phyloP scores from a whole-genome alignment of 192 early-diverging fungal species.

The Gaertneriomyces semiglobifer region DNA sequence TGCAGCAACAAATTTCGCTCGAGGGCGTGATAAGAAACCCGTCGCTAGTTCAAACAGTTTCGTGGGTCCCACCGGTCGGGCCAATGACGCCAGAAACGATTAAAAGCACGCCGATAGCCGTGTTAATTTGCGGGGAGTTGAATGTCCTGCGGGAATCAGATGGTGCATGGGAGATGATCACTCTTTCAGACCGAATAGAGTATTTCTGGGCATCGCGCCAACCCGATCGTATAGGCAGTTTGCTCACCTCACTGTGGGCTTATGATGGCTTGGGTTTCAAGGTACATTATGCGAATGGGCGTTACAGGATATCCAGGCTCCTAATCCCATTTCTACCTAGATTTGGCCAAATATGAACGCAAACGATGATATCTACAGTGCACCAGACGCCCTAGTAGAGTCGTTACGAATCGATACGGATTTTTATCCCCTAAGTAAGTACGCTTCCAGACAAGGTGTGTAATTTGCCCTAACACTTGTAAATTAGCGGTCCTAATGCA shows the following conservation, averaged over 20 bases:
- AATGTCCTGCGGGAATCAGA: conserved; percentile 56
- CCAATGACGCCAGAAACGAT: conserved; percentile 2
- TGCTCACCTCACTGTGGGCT: conserved; percentile 68
- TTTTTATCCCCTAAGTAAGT: conserved; percentile 75
- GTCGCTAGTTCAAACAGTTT: conserved; percentile 48
- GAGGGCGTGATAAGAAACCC: conserved; percentile 48
- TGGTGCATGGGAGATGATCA: conserved; percentile 51
- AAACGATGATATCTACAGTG: background rate
- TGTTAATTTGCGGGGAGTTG: conserved; percentile 66
- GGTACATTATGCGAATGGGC: conserved; percentile 32
- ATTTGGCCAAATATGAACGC: conserved; percentile 27
- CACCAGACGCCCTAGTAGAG: conserved; percentile 14
- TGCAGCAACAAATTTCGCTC: conserved; percentile 53
- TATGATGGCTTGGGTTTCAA: conserved; percentile 63
- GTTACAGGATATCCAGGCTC: background rate
- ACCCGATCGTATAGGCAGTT: conserved; percentile 46
- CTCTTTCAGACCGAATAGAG: conserved; percentile 62
- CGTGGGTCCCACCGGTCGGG: conserved; percentile 39
- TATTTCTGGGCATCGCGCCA: conserved; percentile 66
- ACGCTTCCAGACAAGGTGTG: background rate
- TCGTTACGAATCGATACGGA: conserved; percentile 61
- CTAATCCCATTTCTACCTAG: background rate
- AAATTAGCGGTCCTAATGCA: conserved; percentile 63
- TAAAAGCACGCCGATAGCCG: conserved; percentile 56
- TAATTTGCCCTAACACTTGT: conserved; percentile 8